Percentiles rank a stretch among this genome's conserved stretches.
These are phyloP conservation scores for Daldinia vernicosa DNA, from an alignment of 495 filamentous ascomycete species.

Conservation along the genomic window DNA sequence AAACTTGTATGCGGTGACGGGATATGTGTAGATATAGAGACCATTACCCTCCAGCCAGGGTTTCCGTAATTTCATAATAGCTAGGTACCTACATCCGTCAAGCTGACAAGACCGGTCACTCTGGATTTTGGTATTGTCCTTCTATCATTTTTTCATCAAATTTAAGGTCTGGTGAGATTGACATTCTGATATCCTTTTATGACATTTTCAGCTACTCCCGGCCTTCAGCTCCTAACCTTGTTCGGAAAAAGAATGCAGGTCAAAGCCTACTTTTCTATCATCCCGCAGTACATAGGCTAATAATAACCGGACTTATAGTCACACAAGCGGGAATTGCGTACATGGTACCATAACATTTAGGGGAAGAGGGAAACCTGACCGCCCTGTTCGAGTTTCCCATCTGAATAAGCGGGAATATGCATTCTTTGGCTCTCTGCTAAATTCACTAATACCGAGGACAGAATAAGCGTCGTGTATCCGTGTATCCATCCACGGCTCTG, in stretches of 20 bases:
- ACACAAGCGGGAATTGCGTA: slow-evolving; percentile 15
- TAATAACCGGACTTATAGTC: slow-evolving; percentile 1
- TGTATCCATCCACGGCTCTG: slow-evolving; percentile 43
- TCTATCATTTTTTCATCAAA: slow-evolving; percentile 14
- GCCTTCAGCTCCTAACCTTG: slow-evolving; percentile 2
- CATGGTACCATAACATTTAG: neutral
- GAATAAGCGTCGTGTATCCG: slow-evolving; percentile 30
- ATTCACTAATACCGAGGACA: slow-evolving; percentile 31
- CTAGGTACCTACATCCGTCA: neutral
- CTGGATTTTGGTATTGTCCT: neutral
- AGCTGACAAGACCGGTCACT: slow-evolving; percentile 25
- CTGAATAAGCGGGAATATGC: slow-evolving; percentile 31
- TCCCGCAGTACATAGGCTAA: slow-evolving; percentile 1
- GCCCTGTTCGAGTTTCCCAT: slow-evolving; percentile 2
- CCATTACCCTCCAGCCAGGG: too few relatives aligned
- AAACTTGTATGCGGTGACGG: too few relatives aligned
- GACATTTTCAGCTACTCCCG: slow-evolving; percentile 30
- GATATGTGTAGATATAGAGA: too few relatives aligned
- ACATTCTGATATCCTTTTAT: slow-evolving; percentile 18
- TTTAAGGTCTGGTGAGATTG: slow-evolving; percentile 15
- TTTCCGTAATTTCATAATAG: neutral
- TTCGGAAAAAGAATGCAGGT: slow-evolving; percentile 33
- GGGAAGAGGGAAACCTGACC: neutral
- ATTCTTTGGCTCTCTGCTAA: slow-evolving; percentile 21
- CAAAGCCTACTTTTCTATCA: slow-evolving; percentile 5